phyloP scores from a whole-genome alignment of 2,329 filamentous ascomycete species.

The Fusarium anthophilum region DNA sequence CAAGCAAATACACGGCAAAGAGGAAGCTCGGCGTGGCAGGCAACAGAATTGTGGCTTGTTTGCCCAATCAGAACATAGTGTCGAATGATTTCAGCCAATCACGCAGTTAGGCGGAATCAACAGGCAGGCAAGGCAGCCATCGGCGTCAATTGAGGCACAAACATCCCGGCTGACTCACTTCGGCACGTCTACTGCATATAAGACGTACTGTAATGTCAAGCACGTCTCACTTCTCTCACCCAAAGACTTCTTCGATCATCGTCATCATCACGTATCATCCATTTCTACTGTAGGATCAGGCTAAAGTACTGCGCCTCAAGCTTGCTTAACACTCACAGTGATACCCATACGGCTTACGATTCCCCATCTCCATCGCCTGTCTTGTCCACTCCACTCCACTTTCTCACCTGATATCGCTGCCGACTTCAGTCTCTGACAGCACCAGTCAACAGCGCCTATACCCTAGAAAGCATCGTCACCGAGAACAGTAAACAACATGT shows the following conservation, averaged over 20 bases:
- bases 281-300: neutral
- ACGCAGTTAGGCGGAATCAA: neutral
- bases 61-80: neutral
- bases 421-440: neutral
- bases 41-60: neutral
- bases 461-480: neutral
- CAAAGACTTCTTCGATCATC: neutral
- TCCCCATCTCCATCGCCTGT: neutral
- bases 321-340: too few relatives aligned
- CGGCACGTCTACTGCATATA: neutral
- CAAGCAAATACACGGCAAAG: neutral
- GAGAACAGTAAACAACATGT: neutral
- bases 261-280: neutral
- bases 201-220: neutral
- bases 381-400: neutral
- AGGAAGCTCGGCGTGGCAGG: constrained; percentile 2
- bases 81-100: neutral
- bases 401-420: neutral
- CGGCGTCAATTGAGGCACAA: neutral
- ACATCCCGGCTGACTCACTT: neutral
- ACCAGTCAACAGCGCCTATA: neutral
- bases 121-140: constrained; percentile 17
- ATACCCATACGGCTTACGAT: too few relatives aligned
- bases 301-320: neutral
- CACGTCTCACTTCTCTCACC: neutral